Base-by-base conservation (phyloP, 2,329 filamentous ascomycete genomes). In the Fusarium mundagurra region DNA sequence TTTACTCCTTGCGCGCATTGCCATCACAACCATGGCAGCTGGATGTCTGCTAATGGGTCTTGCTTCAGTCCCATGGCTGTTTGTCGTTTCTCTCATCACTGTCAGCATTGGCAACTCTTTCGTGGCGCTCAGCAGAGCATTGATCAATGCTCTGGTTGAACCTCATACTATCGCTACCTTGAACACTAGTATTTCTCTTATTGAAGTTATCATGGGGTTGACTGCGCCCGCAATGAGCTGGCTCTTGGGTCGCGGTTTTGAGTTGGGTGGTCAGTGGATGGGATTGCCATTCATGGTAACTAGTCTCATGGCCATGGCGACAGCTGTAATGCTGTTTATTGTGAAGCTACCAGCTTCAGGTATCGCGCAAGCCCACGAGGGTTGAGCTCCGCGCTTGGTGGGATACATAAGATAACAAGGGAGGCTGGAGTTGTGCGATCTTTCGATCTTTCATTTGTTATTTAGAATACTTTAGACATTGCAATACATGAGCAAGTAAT, bases 141-240 rank as follows among this genome's bases (percentile, higher is more conserved):
- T 90, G 12, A 77, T 90, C n/a, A 89, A 86, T 50, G 83, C 84
- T 16, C 76, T 90, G 17, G 86, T 91, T 18, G 87, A 88, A 72
- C 83, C 85, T 29, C 85, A 88, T 66, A 86, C 89, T 9, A 82
- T 89, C 18, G 89, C 87, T 29, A 85, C 86, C 1, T 80, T 90
- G 31, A 91, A 90, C 76, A 87, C 86, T 9, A 81, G 87, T 8
- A 81, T 91, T 16, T 83, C 85, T 6, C 82, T 89, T 31, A 76
- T 87, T 38, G 88, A 91, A 69, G 86, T 84, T 14, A 45, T 85
- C 17, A 86, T 88, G n/a, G 73, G 84, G 5, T 84, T 86, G 10
- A 84, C 84, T 1, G 82, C 84, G 3, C 88, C 88, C 0, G 68
- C 85, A 1, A 79, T 90, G 39, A 86, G 86, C 3, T 82, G 80